phyloP scores from a whole-genome alignment of 352 stramenopile species.

The Phytophthora idaei region DNA sequence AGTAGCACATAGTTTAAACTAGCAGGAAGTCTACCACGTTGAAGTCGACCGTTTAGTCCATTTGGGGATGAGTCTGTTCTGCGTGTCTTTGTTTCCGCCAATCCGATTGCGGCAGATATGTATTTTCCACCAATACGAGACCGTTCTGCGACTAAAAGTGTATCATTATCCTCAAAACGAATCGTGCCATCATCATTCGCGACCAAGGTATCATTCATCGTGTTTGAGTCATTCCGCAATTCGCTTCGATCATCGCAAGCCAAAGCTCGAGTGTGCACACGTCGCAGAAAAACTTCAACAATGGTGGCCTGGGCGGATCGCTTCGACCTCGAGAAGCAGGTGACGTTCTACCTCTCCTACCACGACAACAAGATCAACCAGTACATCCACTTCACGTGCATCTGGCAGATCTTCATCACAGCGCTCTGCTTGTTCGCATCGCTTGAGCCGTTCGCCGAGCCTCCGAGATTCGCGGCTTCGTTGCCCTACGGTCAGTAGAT shows the following conservation, averaged over 20 bases:
- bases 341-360: conserved; percentile 88
- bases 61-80: neutral
- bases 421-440: conserved; percentile 67
- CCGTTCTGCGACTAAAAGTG: neutral
- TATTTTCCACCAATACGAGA: conserved; percentile 13
- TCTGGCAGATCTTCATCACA: conserved; percentile 87
- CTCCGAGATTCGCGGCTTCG: conserved; percentile 26
- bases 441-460: conserved; percentile 37
- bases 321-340: conserved; percentile 84
- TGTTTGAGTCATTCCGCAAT: conserved; percentile 20
- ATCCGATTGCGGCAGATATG: conserved; percentile 8
- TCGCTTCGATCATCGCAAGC: conserved; percentile 15
- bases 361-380: conserved; percentile 85
- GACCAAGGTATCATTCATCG: neutral
- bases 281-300: conserved; percentile 16
- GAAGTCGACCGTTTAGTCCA: too few species aligned
- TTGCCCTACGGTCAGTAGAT: conserved; percentile 58
- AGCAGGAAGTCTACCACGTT: too few species aligned
- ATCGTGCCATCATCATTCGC: too few species aligned
- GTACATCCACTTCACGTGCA: conserved; percentile 82
- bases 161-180: neutral
- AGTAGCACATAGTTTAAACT: too few species aligned
- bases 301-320: conserved; percentile 55
- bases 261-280: conserved; percentile 28
- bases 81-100: conserved; percentile 18